These are phyloP conservation scores for Pythium volutum DNA, from an alignment of 352 stramenopile genomes.

Conservation along the genomic window DNA sequence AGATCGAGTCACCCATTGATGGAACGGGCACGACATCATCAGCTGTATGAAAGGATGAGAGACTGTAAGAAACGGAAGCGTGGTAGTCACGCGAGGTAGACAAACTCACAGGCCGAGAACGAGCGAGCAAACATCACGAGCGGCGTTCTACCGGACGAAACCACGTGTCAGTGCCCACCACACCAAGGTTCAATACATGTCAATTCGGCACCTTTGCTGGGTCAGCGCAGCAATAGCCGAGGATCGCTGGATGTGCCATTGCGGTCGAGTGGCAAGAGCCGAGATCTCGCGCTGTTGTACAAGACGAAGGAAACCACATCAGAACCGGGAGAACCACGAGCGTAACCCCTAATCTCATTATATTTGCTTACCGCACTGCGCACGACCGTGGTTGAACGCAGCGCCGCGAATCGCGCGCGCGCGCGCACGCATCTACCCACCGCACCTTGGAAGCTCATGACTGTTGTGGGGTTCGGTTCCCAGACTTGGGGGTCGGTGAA, in stretches of 20 bases:
- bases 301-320: neutral
- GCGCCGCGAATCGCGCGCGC: slow-evolving; percentile 35
- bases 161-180: slow-evolving; percentile 21
- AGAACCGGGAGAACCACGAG: neutral
- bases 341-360: neutral
- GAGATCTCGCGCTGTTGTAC: slow-evolving; percentile 7
- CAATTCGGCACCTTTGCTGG: slow-evolving; percentile 5
- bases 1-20: slow-evolving; percentile 96
- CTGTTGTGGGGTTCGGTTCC: slow-evolving; percentile 10
- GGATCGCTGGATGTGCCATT: slow-evolving; percentile 11
- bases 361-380: slow-evolving; percentile 22
- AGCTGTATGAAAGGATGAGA: neutral
- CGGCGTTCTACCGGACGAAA: slow-evolving; percentile 12
- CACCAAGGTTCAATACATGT: neutral
- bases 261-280: slow-evolving; percentile 5
- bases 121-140: slow-evolving; percentile 27
- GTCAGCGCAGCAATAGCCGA: slow-evolving; percentile 11
- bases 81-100: neutral
- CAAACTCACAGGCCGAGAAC: slow-evolving; percentile 48
- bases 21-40: slow-evolving; percentile 71
- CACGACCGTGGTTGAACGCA: slow-evolving; percentile 13
- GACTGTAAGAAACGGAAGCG: neutral
- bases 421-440: slow-evolving; percentile 36
- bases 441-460: slow-evolving; percentile 55
- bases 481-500: neutral